Percentiles rank a stretch among this genome's conserved stretches.
phyloP scores from a whole-genome alignment of 306 rosid genomes.

The Corylus americana region DNA sequence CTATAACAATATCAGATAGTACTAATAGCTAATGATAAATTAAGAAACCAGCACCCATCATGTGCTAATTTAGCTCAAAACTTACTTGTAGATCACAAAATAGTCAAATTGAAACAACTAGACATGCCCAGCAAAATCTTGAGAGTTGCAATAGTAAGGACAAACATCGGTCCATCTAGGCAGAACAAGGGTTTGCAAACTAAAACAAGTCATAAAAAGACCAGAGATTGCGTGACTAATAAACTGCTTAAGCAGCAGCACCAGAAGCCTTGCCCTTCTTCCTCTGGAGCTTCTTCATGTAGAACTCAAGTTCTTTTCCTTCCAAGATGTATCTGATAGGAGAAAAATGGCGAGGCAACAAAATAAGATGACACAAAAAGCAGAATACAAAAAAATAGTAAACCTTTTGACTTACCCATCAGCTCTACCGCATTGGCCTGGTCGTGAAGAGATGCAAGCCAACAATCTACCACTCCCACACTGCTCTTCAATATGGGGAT shows the following conservation, averaged over 20 bases:
- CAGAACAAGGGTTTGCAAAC: not conserved
- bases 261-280: constrained; percentile 63
- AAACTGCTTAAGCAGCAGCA: constrained; percentile 40
- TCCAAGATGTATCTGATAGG: constrained; percentile 61
- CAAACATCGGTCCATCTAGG: constrained; percentile 12
- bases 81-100: not conserved
- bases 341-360: not conserved
- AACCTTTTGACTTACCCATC: constrained; percentile 35
- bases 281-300: constrained; percentile 70
- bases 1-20: not conserved
- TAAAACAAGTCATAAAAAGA: not conserved
- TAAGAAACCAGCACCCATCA: not conserved
- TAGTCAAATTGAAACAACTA: constrained; percentile 12
- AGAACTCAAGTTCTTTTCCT: constrained; percentile 76
- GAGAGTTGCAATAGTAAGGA: constrained; percentile 2
- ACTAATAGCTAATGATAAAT: not conserved
- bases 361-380: not conserved
- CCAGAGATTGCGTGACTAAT: not conserved
- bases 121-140: constrained; percentile 9
- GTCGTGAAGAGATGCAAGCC: constrained; percentile 47
- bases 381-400: not conserved
- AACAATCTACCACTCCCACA: constrained; percentile 44
- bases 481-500: constrained; percentile 43
- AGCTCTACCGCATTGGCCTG: constrained; percentile 51
- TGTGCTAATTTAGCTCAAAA: not conserved